These are phyloP conservation scores for Dentipellis sp. DNA, from an alignment of 768 basidiomycete species.

Conservation along the genomic window DNA sequence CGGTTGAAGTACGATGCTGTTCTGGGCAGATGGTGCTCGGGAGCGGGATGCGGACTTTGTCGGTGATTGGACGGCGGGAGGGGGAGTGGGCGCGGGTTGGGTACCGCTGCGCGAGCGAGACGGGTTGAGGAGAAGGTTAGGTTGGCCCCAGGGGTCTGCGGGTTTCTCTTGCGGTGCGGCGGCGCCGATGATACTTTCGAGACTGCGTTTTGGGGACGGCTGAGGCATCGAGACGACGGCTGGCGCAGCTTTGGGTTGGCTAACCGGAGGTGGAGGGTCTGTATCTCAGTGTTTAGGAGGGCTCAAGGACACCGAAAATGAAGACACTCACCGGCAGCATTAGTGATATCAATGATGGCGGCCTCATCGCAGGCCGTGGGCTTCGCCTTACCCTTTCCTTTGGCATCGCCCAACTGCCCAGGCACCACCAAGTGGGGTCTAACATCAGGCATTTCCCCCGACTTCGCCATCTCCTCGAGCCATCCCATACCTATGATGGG, in stretches of 20 bases:
- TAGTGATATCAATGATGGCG: background rate
- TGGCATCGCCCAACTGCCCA: conserved; percentile 17
- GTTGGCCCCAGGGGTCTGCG: background rate
- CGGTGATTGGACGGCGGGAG: background rate
- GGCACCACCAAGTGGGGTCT: conserved; percentile 22
- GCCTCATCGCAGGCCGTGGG: background rate
- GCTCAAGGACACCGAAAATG: background rate
- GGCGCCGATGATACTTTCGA: background rate
- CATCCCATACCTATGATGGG: conserved; percentile 66
- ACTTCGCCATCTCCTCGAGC: conserved; percentile 50
- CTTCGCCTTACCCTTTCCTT: conserved; percentile 18
- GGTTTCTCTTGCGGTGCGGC: background rate
- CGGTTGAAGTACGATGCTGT: background rate
- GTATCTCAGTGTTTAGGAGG: background rate
- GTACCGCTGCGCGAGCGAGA: background rate
- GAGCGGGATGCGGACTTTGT: background rate
- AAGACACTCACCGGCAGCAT: background rate
- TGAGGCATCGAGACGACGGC: background rate
- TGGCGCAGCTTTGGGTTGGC: background rate
- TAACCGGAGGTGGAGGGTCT: background rate
- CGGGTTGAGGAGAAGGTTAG: background rate
- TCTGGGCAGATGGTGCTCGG: conserved; percentile 1
- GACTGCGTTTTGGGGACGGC: background rate
- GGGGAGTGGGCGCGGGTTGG: background rate
- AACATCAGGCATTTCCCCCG: conserved; percentile 36